Base-by-base conservation (phyloP, 164 flowering plant species). In the Nymphaea colorata region DNA sequence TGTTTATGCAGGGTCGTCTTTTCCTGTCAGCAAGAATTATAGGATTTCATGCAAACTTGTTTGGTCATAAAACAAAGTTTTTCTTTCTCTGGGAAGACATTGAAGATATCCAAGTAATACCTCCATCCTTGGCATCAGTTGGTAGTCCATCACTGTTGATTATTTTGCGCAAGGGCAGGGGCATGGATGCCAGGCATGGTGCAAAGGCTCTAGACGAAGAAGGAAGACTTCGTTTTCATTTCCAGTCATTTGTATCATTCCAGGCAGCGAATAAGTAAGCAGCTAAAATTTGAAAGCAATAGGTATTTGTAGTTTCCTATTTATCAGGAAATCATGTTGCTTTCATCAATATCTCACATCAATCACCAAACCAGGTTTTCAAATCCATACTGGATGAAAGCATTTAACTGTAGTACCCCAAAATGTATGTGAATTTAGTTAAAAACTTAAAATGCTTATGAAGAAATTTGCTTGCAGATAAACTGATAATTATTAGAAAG, bases 21-120 rank as follows among this genome's bases (percentile, higher is more conserved):
- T 94, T 94, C 72, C 75, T 94, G 64, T 94, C 98, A 60, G 82
- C 98, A 62, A 83, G 97, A 80, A 85, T 89, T 64, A 84, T 94
- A 76, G 98, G 98, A 42, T 94, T 88, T 70, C 84, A 93, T 78
- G 76, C 95, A 53, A 90, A 88, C 76, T 70, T 94, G 67, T 94
- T 94, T 80, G 97, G 96, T 51, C 94, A 85, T 69, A 94, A 82
- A 79, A 91, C 95, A 12, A 94, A 82, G 43, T 94, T 94, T 81
- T 94, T 84, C 79, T 87, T 94, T 74, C 88, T 91, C 6, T 94
- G 98, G 97, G 97, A 89, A 78, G 98, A 94, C 70, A 86, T 94
- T 45, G 97, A 94, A 77, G 96, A 87, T n/a, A 86, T 91, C 74
- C 85, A 85, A 81, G 83, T 87, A 11, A 67, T 75, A 59, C 73